phyloP scores from a whole-genome alignment of 371 early-diverging fungal genomes.

The Mortierella sp. region DNA sequence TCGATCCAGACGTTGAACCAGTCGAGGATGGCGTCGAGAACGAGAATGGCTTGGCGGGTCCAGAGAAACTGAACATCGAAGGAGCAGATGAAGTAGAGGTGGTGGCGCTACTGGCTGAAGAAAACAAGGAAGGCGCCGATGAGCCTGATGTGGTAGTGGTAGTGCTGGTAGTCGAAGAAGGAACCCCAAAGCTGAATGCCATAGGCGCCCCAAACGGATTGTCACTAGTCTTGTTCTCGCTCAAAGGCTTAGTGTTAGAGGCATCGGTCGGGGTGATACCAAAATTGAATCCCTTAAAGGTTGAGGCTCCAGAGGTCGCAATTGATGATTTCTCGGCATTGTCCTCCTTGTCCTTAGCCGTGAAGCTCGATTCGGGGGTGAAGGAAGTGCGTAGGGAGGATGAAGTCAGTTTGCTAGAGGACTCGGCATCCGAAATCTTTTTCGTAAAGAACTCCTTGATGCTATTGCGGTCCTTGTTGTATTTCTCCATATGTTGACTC shows the following conservation, averaged over 20 bases:
- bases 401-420: neutral
- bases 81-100: too few species aligned
- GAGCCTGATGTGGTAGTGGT: neutral
- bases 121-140: too few species aligned
- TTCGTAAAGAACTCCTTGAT: neutral
- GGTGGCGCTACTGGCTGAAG: too few species aligned
- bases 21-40: conserved; percentile 1
- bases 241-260: neutral
- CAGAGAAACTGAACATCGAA: too few species aligned
- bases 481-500: neutral
- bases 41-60: conserved; percentile 31
- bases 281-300: neutral
- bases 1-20: neutral
- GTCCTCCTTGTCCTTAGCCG: neutral
- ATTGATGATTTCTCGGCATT: neutral
- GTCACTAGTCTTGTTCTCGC: neutral
- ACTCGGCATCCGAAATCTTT: neutral
- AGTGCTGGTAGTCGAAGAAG: neutral
- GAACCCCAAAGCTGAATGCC: conserved; percentile 8
- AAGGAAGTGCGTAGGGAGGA: neutral
- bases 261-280: neutral
- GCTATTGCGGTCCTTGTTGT: neutral
- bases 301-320: neutral
- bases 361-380: neutral
- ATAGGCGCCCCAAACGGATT: neutral